Evolutionary conservation across 2,329 filamentous ascomycete genomes (phyloP), one percentile per base, ranked within the genome.

Genomic region (Diplodia seriata): DNA sequence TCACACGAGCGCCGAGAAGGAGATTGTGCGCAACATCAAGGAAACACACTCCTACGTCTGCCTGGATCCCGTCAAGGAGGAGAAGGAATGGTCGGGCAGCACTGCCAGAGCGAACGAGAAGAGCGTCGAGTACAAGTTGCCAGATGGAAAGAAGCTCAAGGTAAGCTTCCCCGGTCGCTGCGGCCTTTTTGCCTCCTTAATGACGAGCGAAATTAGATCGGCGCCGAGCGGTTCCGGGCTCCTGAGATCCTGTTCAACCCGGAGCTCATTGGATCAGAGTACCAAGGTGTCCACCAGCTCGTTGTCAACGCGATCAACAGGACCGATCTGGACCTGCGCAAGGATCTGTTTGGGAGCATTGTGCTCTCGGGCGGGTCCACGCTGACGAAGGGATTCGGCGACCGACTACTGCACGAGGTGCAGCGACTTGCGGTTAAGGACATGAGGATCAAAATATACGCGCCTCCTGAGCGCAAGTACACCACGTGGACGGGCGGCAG

Each of bases 381-480:
- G 31, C 85, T 99, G 77, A 98, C 94, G 74, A 97, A 95, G 83
- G 95, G 95, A 54, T 99, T 99, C 77, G 94, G 94, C 68, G 95
- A 98, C 81, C 88, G 95, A 63, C 83, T 99, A 73, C 85, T 99
- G 77, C 89, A 92, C 73, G 95, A 99, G 82, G 91, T 98, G 72
- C 95, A 97, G 82, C 87, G 90, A 78, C 84, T 98, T 74, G 95
- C 95, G 12, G 93, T 98, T 73, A 97, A 97, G 85, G 95, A 99
- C 79, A 99, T 97, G 94, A 89, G 94, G 76, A 98, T 99, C 84
- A 97, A 97, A 85, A 99, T 99, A 77, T 97, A 97, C 83, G 95
- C 95, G 66, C 95, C 95, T 67, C 94, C 95, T 6, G 95, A 99
- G 85, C 87, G 95, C 72, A 97, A 98, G 81, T 99, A 98, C 84